These are phyloP conservation scores for Neurospora sp. DNA, from an alignment of 495 filamentous ascomycete genomes.

Conservation along the genomic window DNA sequence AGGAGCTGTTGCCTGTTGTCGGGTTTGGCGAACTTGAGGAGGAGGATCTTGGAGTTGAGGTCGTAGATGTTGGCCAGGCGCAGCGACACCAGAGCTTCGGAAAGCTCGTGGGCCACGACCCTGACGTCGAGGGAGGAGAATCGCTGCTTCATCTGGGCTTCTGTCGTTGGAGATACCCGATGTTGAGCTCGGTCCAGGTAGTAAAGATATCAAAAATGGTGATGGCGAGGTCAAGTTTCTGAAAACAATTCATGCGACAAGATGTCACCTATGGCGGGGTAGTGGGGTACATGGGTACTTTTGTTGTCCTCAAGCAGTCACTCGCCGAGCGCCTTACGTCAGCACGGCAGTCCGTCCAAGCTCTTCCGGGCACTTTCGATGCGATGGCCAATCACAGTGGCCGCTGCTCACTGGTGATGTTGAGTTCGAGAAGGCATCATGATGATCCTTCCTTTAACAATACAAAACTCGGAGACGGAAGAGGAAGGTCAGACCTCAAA, in stretches of 20 bases:
- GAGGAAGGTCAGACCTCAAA: not conserved
- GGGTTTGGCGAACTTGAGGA: slow-evolving; percentile 84
- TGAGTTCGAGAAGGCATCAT: not conserved
- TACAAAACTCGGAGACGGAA: not conserved
- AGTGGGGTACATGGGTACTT: not conserved
- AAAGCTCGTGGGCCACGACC: slow-evolving; percentile 89
- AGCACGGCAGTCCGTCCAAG: not conserved
- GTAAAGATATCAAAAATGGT: not conserved
- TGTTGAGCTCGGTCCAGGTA: not conserved
- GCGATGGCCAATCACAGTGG: not conserved
- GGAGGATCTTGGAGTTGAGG: slow-evolving; percentile 86
- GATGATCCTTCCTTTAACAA: not conserved
- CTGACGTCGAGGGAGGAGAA: slow-evolving; percentile 91
- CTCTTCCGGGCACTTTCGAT: not conserved
- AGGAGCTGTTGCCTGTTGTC: slow-evolving; percentile 77
- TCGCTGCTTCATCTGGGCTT: slow-evolving; percentile 77
- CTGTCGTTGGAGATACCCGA: not conserved
- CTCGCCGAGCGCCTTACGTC: not conserved
- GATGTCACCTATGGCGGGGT: not conserved
- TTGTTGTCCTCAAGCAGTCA: not conserved
- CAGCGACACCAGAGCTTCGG: slow-evolving; percentile 57
- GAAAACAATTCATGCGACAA: not conserved
- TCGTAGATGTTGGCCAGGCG: slow-evolving; percentile 93
- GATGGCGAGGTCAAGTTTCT: not conserved
- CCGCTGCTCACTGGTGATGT: not conserved